phyloP scores from a whole-genome alignment of 2,329 filamentous ascomycete species.

The Rhynchosporium agropyri region DNA sequence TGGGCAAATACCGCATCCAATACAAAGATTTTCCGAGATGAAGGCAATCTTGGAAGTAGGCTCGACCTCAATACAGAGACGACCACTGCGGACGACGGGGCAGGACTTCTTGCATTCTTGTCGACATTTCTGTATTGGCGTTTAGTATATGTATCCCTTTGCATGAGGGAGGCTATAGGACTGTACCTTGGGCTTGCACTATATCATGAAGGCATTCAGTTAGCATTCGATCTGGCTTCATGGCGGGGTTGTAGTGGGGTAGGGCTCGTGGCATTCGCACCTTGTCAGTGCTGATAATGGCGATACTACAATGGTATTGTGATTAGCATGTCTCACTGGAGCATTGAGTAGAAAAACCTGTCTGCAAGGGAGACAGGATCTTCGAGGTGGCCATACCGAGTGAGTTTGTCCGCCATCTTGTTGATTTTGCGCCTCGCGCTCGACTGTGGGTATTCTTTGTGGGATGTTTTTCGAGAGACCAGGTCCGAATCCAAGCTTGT shows the following conservation, averaged over 20 bases:
- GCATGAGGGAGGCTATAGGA: constrained; percentile 12
- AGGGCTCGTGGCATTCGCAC: constrained; percentile 52
- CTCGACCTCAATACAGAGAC: constrained; percentile 94
- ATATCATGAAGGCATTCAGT: constrained; percentile 44
- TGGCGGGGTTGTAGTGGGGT: constrained; percentile 46
- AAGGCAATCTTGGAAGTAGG: constrained; percentile 92
- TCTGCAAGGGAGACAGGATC: background rate
- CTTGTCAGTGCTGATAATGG: constrained; percentile 99
- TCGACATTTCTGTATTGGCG: constrained; percentile 77
- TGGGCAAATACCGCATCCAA: constrained; percentile 98
- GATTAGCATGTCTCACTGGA: constrained; percentile 19
- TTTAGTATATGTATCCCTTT: constrained; percentile 38
- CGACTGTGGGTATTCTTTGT: constrained; percentile 15
- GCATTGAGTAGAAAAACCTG: background rate
- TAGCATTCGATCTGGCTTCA: constrained; percentile 40
- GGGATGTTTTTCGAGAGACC: constrained; percentile 4
- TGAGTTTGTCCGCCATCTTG: constrained; percentile 88
- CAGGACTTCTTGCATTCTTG: constrained; percentile 99
- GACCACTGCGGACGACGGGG: constrained; percentile 94
- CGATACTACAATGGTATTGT: constrained; percentile 62
- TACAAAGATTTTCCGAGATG: constrained; percentile 94
- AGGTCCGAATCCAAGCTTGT: no score
- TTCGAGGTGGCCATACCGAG: constrained; percentile 66
- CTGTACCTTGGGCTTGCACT: constrained; percentile 85
- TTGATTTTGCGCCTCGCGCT: constrained; percentile 18